Conservation (phyloP, 177 flowering plant genomes). For the Vitis hybrid region DNA sequence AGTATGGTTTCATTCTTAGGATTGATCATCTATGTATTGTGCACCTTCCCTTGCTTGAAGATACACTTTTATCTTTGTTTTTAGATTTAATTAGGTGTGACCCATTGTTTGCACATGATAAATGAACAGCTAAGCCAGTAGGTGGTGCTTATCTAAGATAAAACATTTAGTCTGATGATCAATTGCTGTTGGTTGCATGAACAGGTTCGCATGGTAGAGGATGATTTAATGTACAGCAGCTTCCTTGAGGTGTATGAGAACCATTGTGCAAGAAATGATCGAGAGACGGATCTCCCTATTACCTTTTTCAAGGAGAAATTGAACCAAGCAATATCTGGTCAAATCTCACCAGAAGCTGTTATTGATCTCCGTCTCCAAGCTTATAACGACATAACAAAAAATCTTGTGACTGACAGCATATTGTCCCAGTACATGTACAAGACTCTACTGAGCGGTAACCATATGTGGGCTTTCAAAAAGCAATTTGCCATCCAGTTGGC, state of each 20-base stretch:
- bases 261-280: constrained; percentile 87
- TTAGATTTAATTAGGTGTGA: too few species aligned
- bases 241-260: constrained; percentile 99
- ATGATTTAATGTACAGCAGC: constrained; percentile 94
- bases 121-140: too few species aligned
- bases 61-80: too few species aligned
- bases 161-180: neutral
- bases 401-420: constrained; percentile 65
- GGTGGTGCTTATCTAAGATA: too few species aligned
- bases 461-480: constrained; percentile 98
- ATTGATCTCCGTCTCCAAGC: constrained; percentile 96
- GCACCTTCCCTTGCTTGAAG: too few species aligned
- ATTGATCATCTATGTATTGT: too few species aligned
- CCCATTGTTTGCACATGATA: too few species aligned
- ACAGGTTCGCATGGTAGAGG: constrained; percentile 99
- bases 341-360: constrained; percentile 81
- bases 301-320: constrained; percentile 92
- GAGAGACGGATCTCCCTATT: constrained; percentile 93
- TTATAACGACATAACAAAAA: constrained; percentile 78
- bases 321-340: constrained; percentile 95
- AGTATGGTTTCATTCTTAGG: too few species aligned
- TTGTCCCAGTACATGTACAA: constrained; percentile 98
- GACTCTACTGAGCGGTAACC: constrained; percentile 80
- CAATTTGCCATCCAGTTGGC: constrained; percentile 97
- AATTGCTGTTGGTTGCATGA: neutral